Evolutionary conservation across 2,329 filamentous ascomycete genomes (phyloP).

Genomic region (Ophiosphaerella narmari): DNA sequence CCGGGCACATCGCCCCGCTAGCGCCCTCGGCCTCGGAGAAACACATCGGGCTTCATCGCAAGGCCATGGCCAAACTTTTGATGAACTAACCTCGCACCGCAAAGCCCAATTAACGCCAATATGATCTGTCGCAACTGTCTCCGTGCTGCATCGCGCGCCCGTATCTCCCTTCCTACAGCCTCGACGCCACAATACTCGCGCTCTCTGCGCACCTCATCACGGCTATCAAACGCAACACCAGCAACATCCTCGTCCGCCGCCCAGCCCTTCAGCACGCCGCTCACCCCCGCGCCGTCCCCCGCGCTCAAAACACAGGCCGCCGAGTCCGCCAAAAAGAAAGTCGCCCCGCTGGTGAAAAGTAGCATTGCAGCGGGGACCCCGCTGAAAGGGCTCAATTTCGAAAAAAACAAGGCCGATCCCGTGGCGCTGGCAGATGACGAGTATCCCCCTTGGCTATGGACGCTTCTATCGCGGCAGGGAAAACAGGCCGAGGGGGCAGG

Average conservation of each 20-base stretch:
- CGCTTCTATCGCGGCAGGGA: slow-evolving; percentile 65
- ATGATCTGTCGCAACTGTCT: slow-evolving; percentile 50
- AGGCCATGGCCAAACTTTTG: slow-evolving; percentile 21
- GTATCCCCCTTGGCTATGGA: slow-evolving; percentile 84
- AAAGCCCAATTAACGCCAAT: slow-evolving; percentile 16
- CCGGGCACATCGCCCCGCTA: background rate
- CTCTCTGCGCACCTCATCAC: slow-evolving; percentile 32
- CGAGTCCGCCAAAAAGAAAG: slow-evolving; percentile 34
- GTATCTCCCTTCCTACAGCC: background rate
- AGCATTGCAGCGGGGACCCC: slow-evolving; percentile 70
- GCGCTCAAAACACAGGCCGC: slow-evolving; percentile 29
- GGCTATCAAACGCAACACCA: slow-evolving; percentile 29
- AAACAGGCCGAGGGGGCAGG: slow-evolving; percentile 58
- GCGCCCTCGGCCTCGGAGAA: slow-evolving; percentile 7
- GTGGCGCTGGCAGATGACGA: slow-evolving; percentile 74
- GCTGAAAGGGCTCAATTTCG: slow-evolving; percentile 75
- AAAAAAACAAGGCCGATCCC: slow-evolving; percentile 74
- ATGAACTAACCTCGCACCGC: background rate
- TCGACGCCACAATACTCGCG: slow-evolving; percentile 20
- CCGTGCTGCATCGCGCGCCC: slow-evolving; percentile 36
- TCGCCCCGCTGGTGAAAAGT: slow-evolving; percentile 40
- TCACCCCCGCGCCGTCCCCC: slow-evolving; percentile 32
- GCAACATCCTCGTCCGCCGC: slow-evolving; percentile 51
- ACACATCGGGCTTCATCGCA: background rate
- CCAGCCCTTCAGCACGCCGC: slow-evolving; percentile 52